Evolutionary conservation across 352 stramenopile genomes (phyloP).

Genomic region (Pythium aquatile): DNA sequence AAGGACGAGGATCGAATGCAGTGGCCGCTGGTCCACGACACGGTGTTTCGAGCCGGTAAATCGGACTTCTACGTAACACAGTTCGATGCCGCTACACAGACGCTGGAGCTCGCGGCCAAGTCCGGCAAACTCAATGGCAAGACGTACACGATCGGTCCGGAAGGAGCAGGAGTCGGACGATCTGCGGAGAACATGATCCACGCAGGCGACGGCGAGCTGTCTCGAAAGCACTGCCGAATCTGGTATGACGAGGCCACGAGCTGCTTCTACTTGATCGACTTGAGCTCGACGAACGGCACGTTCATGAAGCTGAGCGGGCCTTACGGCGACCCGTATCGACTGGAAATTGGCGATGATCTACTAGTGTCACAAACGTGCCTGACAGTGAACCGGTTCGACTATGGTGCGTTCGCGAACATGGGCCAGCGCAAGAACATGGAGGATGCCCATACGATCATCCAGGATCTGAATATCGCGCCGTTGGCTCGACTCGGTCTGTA

Average conservation of each 20-base stretch:
- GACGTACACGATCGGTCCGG: conserved; percentile 79
- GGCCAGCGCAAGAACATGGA: conserved; percentile 95
- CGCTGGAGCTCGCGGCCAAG: conserved; percentile 52
- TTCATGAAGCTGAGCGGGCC: conserved; percentile 96
- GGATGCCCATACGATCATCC: conserved; percentile 94
- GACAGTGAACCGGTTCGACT: conserved; percentile 96
- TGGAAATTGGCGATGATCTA: conserved; percentile 94
- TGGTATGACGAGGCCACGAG: conserved; percentile 85
- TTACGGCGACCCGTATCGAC: conserved; percentile 91
- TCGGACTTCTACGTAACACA: conserved; percentile 73
- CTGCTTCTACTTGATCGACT: conserved; percentile 82
- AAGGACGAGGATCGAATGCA: conserved; percentile 67
- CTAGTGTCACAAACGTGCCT: conserved; percentile 96
- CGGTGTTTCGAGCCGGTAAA: conserved; percentile 77
- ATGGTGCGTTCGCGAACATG: conserved; percentile 93
- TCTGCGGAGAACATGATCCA: conserved; percentile 92
- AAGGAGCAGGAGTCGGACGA: conserved; percentile 85
- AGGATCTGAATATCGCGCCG: conserved; percentile 76
- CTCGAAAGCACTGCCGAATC: conserved; percentile 92
- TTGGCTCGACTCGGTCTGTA: conserved; percentile 55
- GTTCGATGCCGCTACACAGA: conserved; percentile 53
- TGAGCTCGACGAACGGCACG: conserved; percentile 90
- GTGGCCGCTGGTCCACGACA: conserved; percentile 63
- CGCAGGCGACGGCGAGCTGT: conserved; percentile 94
- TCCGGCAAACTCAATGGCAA: conserved; percentile 64